Base-by-base conservation (phyloP, 345 rosid genomes). In the Populus pruinosa region DNA sequence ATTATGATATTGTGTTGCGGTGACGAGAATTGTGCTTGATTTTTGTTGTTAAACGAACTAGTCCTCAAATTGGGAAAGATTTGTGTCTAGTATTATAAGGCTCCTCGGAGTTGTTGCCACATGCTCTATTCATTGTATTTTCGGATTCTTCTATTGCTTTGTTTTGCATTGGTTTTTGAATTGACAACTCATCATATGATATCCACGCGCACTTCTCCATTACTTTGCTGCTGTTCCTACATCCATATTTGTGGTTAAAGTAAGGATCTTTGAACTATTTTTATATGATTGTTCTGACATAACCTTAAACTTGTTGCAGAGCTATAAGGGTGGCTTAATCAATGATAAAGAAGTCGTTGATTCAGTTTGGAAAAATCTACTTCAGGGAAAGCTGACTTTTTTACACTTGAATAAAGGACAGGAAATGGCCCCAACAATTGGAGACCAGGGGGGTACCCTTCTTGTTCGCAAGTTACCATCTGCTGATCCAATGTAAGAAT, bases 391-490 rank as follows among this genome's bases (percentile, higher is more conserved):
- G 80, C 77, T 96, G 85, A 93, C 97, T 21, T 96, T 76, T 80
- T 82, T 92, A 71, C 93, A 90, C 77, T 86, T 93, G 81, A 86
- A 77, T 76, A 91, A 88, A 86, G 98, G 92, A 78, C 83, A 62
- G 75, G 90, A 90, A 44, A 92, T 95, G 96, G 80, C 88, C 69
- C 92, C 96, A 33, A 84, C 90, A 72, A 76, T 86, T 27, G 92
- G 90, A 73, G 85, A 77, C 31, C 79, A 87, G 62, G 90, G 89
- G n/a, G 90, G 92, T 72, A 90, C 98, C 17, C 95, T 92, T 84
- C 99, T 96, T 25, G 85, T 96, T 63, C 89, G 99, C 63, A 96
- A 92, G 83, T 81, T 96, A 84, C 91, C 98, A 21, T 44, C 76
- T 53, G 88, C 90, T 43, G 81, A 86, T 87, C 87, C 94, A 73